These are phyloP conservation scores for Nemania sp. DNA, from an alignment of 2,329 filamentous ascomycete genomes.

Conservation along the genomic window DNA sequence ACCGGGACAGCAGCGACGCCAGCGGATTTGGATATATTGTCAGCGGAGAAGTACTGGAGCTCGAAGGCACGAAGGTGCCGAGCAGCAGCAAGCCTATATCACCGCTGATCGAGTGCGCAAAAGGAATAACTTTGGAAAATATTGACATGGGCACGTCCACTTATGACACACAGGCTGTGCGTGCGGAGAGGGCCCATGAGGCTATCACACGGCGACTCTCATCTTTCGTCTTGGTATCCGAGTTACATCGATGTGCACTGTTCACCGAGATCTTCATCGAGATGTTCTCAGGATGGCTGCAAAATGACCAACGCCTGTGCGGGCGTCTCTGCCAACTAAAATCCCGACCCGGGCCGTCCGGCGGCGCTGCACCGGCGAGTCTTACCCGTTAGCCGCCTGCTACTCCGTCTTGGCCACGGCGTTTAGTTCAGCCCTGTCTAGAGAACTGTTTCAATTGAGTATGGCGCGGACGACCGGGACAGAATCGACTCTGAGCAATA, in stretches of 20 bases:
- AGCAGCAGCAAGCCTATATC: constrained; percentile 58
- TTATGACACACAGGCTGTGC: constrained; percentile 45
- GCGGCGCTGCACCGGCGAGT: background rate
- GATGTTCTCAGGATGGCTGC: too few species aligned
- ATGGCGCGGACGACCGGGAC: background rate
- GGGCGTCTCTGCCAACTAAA: constrained; percentile 22
- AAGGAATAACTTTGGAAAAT: constrained; percentile 57
- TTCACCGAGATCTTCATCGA: too few species aligned
- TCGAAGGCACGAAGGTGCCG: constrained; percentile 53
- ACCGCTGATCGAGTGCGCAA: constrained; percentile 55
- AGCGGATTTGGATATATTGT: constrained; percentile 72
- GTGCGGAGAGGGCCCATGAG: constrained; percentile 44
- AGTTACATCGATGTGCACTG: too few species aligned
- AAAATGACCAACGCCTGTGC: constrained; percentile 2
- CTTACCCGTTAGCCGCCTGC: constrained; percentile 12
- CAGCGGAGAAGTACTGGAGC: constrained; percentile 69
- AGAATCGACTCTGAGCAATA: background rate
- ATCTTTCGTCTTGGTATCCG: too few species aligned
- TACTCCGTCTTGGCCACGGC: constrained; percentile 20
- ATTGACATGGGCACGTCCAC: constrained; percentile 50
- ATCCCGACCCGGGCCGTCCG: constrained; percentile 6
- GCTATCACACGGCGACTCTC: constrained; percentile 46
- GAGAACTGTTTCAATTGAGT: background rate
- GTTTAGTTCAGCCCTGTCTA: background rate
- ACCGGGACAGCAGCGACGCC: constrained; percentile 60